Conservation (phyloP, 2,329 filamentous ascomycete genomes). For the Leptodontidium sp. region DNA sequence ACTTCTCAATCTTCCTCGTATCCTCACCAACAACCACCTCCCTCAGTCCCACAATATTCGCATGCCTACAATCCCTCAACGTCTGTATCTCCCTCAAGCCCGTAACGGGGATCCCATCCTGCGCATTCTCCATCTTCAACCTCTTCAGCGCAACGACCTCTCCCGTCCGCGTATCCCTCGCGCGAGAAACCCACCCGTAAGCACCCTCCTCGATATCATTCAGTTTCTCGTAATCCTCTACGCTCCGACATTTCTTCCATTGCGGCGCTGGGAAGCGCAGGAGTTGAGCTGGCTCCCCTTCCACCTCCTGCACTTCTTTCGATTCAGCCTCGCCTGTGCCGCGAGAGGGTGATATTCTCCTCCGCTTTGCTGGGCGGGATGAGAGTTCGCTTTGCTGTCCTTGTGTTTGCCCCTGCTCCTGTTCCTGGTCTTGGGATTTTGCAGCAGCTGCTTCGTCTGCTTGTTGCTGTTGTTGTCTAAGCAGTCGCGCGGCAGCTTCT, state of each 20-base stretch:
- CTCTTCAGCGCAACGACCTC: conserved; percentile 91
- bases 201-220: conserved; percentile 98
- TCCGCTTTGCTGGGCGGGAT: conserved; percentile 69
- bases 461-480: conserved; percentile 40
- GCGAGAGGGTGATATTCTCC: conserved; percentile 53
- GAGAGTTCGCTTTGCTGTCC: conserved; percentile 47
- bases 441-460: conserved; percentile 48
- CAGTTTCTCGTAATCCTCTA: conserved; percentile 88
- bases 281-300: conserved; percentile 59
- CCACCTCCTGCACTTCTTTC: conserved; percentile 18
- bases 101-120: conserved; percentile 84
- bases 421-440: conserved; percentile 37
- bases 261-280: conserved; percentile 73
- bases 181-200: conserved; percentile 93
- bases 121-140: conserved; percentile 82
- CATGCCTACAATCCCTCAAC: conserved; percentile 79
- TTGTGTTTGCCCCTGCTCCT: conserved; percentile 41
- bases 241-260: conserved; percentile 77
- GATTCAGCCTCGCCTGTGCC: conserved; percentile 26
- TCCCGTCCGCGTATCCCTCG: conserved; percentile 75
- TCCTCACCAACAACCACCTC: conserved; percentile 85
- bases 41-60: conserved; percentile 81
- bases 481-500: conserved; percentile 42
- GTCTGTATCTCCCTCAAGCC: conserved; percentile 94
- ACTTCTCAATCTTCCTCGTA: conserved; percentile 62